phyloP scores from a whole-genome alignment of 139 green algal species.

The Microglena sp. region DNA sequence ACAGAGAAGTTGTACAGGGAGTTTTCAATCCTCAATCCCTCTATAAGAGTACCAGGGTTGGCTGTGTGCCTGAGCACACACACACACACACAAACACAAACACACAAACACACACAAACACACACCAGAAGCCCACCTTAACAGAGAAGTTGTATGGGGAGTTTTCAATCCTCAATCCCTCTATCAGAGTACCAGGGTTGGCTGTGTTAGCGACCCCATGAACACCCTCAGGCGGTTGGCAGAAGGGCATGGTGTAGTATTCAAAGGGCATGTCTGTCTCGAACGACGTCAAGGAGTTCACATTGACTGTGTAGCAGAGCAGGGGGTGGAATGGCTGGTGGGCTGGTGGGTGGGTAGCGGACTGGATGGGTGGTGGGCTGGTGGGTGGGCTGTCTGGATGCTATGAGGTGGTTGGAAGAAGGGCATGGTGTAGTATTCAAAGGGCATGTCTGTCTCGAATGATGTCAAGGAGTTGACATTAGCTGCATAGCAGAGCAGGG shows the following conservation, averaged over 20 bases:
- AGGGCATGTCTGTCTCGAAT: conserved; percentile 84
- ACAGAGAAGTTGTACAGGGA: conserved; percentile 87
- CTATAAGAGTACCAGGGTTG: conserved; percentile 88
- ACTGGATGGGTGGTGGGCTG: too few species aligned
- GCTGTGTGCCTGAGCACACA: conserved; percentile 53
- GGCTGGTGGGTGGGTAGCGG: too few species aligned
- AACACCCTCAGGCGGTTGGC: conserved; percentile 71
- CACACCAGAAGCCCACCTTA: conserved; percentile 37
- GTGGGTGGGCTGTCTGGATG: too few species aligned
- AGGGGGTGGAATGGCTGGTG: too few species aligned
- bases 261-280: conserved; percentile 87
- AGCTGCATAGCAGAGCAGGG: too few species aligned
- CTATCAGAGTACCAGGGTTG: conserved; percentile 86
- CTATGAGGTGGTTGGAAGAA: conserved; percentile 84
- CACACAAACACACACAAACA: neutral
- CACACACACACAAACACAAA: too few species aligned
- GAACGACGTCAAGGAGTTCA: conserved; percentile 76
- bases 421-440: conserved; percentile 68
- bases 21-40: conserved; percentile 78
- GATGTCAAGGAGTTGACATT: conserved; percentile 71
- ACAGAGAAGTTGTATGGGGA: conserved; percentile 86
- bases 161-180: conserved; percentile 76
- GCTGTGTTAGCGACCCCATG: conserved; percentile 49
- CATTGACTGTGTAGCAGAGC: too few species aligned
- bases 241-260: conserved; percentile 82